Conservation (phyloP, 1,284 basidiomycete species). For the Thelephora terrestris region DNA sequence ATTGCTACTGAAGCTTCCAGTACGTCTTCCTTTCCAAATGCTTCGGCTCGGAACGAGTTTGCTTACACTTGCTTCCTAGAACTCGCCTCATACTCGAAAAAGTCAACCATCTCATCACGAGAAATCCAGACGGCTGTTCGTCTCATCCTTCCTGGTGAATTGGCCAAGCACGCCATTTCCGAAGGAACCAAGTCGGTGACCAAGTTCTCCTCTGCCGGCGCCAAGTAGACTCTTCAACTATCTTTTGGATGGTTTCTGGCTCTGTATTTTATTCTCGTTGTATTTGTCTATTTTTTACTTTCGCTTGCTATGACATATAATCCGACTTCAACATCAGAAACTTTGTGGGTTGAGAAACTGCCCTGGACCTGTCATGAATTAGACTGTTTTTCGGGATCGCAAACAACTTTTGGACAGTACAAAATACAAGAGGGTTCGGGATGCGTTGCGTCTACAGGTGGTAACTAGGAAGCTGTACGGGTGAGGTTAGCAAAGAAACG, state of each 20-base stretch:
- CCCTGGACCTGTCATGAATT: too few relatives aligned
- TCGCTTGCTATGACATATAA: neutral
- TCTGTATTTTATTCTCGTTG: neutral
- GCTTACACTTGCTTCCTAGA: slow-evolving; percentile 24
- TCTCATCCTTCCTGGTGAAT: slow-evolving; percentile 64
- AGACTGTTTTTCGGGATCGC: too few relatives aligned
- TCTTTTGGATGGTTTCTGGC: neutral
- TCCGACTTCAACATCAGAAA: neutral
- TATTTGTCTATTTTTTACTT: neutral
- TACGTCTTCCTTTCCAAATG: slow-evolving; percentile 21
- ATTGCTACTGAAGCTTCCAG: slow-evolving; percentile 63
- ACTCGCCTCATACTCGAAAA: slow-evolving; percentile 66
- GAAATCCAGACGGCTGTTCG: slow-evolving; percentile 70
- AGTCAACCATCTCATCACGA: slow-evolving; percentile 65
- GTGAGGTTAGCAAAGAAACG: too few relatives aligned
- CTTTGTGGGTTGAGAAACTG: too few relatives aligned
- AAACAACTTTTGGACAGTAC: too few relatives aligned
- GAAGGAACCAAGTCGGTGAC: slow-evolving; percentile 61
- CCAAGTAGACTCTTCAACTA: neutral
- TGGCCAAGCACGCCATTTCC: slow-evolving; percentile 77
- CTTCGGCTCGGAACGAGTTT: neutral
- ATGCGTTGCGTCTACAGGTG: too few relatives aligned
- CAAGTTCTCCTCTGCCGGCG: slow-evolving; percentile 6
- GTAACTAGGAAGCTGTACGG: too few relatives aligned
- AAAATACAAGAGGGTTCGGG: too few relatives aligned